A percentile compares a stretch with the other conserved stretches of the same genome.
phyloP scores from a whole-genome alignment of 2,329 filamentous ascomycete species.

The Aspergillus calidoustus region DNA sequence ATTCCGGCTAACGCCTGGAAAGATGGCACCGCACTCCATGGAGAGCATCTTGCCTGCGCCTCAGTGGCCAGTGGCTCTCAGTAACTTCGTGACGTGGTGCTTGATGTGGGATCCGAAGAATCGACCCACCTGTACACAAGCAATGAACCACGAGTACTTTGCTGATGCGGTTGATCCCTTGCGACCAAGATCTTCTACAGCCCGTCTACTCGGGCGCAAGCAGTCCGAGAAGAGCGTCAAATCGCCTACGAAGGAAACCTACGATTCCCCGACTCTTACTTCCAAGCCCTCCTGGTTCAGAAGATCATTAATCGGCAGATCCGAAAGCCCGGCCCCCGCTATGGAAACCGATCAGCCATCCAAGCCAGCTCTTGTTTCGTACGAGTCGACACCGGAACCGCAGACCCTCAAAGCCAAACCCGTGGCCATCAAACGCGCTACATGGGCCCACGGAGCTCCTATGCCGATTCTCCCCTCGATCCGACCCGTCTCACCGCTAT shows the following conservation, averaged over 20 bases:
- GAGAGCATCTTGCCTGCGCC: conserved; percentile 89
- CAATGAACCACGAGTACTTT: conserved; percentile 95
- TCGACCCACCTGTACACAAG: conserved; percentile 88
- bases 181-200: conserved; percentile 86
- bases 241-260: conserved; percentile 64
- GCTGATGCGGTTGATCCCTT: conserved; percentile 88
- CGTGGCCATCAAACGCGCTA: conserved; percentile 77
- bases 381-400: conserved; percentile 47
- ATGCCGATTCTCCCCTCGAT: conserved; percentile 97
- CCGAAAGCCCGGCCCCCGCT: conserved; percentile 69
- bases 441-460: conserved; percentile 86
- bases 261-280: conserved; percentile 62
- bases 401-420: conserved; percentile 59
- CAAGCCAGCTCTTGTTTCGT: conserved; percentile 50
- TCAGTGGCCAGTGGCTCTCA: conserved; percentile 87
- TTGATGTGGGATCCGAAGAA: conserved; percentile 97
- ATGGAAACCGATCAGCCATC: conserved; percentile 43
- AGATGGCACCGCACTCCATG: conserved; percentile 97
- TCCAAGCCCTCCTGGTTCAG: conserved; percentile 97
- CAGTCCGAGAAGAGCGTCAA: conserved; percentile 79
- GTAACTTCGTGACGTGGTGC: conserved; percentile 96
- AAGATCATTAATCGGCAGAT: conserved; percentile 85
- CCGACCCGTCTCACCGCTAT: conserved; percentile 92
- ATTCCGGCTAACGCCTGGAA: conserved; percentile 14
- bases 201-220: conserved; percentile 84